Evolutionary conservation across 345 rosid species (phyloP).

Genomic region (rapeseed (Brassica napus)): Da-Ae NC_063434.1:22880001-22880500

Average conservation of each 20-base stretch:
- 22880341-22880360: constrained; percentile 32
- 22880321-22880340: constrained; percentile 13
- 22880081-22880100: constrained; percentile 36
- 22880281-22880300: neutral
- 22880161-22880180: constrained; percentile 43
- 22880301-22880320: neutral
- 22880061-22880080: constrained; percentile 12
- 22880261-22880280: neutral
- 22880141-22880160: constrained; percentile 40
- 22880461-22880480: neutral
- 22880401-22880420: constrained; percentile 45
- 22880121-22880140: constrained; percentile 39
- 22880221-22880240: constrained; percentile 9
- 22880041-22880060: neutral
- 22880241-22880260: neutral
- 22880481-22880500: neutral
- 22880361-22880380: constrained; percentile 50
- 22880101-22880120: constrained; percentile 29
- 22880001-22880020: neutral
- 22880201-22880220: constrained; percentile 36
- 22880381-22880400: constrained; percentile 54
- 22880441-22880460: neutral
- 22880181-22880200: constrained; percentile 55
- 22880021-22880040: neutral
- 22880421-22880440: constrained; percentile 27